Evolutionary conservation across 805 yeast genomes (phyloP).

Genomic region (Metschnikowia shivogae): DNA sequence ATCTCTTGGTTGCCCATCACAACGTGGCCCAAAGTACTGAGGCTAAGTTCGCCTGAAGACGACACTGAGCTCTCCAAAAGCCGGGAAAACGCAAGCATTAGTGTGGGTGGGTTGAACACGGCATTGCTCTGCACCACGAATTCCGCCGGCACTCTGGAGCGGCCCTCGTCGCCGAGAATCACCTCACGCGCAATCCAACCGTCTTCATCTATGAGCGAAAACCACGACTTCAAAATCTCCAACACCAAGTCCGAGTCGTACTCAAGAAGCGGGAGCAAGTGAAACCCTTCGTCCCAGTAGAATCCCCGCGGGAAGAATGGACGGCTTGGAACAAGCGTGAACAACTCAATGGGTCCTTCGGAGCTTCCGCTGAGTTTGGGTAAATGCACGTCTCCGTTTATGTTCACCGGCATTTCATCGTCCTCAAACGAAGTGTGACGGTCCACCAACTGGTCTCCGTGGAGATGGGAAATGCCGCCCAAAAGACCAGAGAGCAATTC

Average conservation of each 20-base stretch:
- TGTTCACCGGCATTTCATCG: constrained; percentile 55
- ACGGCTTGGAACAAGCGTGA: constrained; percentile 85
- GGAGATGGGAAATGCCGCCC: constrained; percentile 87
- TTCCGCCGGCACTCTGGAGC: constrained; percentile 79
- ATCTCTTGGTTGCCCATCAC: constrained; percentile 58
- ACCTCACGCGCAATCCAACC: constrained; percentile 98
- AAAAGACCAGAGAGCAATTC: constrained; percentile 76
- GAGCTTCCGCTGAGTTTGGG: constrained; percentile 46
- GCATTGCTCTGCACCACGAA: constrained; percentile 84
- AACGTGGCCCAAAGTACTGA: constrained; percentile 42
- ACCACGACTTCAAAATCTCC: constrained; percentile 86
- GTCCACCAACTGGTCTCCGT: constrained; percentile 82
- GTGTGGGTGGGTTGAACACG: constrained; percentile 93
- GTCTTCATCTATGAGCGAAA: constrained; percentile 72
- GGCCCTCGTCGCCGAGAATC: constrained; percentile 85
- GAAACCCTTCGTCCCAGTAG: constrained; percentile 99
- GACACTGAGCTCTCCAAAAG: constrained; percentile 35
- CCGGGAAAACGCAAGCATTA: constrained; percentile 67
- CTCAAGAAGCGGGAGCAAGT: constrained; percentile 72
- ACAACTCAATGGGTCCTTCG: constrained; percentile 76
- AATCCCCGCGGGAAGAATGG: constrained; percentile 96
- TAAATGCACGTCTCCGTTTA: constrained; percentile 14
- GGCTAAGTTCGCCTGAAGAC: constrained; percentile 3
- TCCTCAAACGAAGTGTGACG: constrained; percentile 64
- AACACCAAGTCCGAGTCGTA: constrained; percentile 80